phyloP scores from a whole-genome alignment of 306 rosid species.

The Cucurbita argyrosperma region DNA sequence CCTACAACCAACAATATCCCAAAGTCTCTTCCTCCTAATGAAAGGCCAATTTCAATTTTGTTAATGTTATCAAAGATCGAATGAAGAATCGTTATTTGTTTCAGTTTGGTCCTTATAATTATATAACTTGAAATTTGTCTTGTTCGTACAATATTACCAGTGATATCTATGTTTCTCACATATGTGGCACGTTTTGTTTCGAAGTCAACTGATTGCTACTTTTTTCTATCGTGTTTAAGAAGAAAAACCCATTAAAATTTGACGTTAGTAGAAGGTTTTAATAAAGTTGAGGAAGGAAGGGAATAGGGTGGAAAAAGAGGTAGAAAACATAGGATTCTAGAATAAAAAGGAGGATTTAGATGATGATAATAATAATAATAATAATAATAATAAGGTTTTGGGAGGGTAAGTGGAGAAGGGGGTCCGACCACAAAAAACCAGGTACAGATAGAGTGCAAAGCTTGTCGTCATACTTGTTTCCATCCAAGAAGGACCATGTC shows the following conservation, averaged over 20 bases:
- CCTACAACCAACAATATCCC: neutral
- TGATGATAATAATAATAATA: neutral
- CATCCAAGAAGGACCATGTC: constrained; percentile 4
- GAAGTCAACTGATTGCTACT: too few relatives aligned
- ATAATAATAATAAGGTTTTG: neutral
- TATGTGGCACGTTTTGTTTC: too few relatives aligned
- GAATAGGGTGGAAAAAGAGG: neutral
- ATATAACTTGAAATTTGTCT: too few relatives aligned
- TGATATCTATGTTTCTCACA: too few relatives aligned
- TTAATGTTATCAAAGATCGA: neutral
- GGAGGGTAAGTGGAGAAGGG: neutral
- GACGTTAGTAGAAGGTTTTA: neutral
- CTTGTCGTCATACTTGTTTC: constrained; percentile 9
- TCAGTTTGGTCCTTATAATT: too few relatives aligned
- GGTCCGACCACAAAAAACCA: neutral
- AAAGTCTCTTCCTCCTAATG: neutral
- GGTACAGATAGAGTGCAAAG: neutral
- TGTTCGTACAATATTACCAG: too few relatives aligned
- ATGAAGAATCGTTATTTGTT: too few relatives aligned
- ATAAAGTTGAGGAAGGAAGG: neutral
- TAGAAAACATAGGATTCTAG: constrained; percentile 1
- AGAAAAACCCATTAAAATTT: too few relatives aligned
- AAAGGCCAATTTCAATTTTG: neutral
- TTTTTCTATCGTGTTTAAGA: too few relatives aligned
- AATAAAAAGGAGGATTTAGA: neutral